Evolutionary conservation across 2,329 filamentous ascomycete species (phyloP).

Genomic region (Whalleya microplaca): DNA sequence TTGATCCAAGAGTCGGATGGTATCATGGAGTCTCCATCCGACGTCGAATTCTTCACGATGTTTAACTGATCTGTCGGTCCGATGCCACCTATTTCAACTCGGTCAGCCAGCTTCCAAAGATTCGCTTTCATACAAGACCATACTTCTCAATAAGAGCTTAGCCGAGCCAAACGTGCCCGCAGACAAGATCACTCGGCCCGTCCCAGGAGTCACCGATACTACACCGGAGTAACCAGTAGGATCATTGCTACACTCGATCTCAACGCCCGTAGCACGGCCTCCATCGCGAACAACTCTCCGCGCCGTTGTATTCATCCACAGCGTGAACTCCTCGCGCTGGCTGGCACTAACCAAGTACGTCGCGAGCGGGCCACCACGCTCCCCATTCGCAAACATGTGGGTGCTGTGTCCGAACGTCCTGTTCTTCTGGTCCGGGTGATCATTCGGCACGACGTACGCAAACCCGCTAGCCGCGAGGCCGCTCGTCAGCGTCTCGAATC

Average conservation of each 20-base stretch:
- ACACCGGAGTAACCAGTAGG: slow-evolving; percentile 58
- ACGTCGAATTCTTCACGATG: slow-evolving; percentile 49
- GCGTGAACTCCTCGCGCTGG: slow-evolving; percentile 63
- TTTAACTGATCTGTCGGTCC: slow-evolving; percentile 63
- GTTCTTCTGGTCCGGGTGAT: slow-evolving; percentile 65
- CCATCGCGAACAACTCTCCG: slow-evolving; percentile 65
- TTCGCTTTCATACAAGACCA: neutral
- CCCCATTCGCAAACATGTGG: slow-evolving; percentile 68
- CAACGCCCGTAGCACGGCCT: slow-evolving; percentile 64
- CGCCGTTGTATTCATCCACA: slow-evolving; percentile 68
- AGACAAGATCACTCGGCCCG: slow-evolving; percentile 68
- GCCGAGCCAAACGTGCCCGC: slow-evolving; percentile 69
- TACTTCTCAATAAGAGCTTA: slow-evolving; percentile 67
- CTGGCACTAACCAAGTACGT: slow-evolving; percentile 69
- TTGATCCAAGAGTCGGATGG: slow-evolving; percentile 55
- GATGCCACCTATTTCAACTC: slow-evolving; percentile 49
- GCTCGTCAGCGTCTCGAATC: slow-evolving; percentile 63
- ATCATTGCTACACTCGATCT: slow-evolving; percentile 58
- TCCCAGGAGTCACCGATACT: slow-evolving; percentile 59
- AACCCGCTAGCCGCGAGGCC: slow-evolving; percentile 65
- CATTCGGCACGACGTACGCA: slow-evolving; percentile 63
- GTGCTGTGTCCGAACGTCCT: slow-evolving; percentile 63
- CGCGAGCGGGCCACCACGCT: slow-evolving; percentile 69
- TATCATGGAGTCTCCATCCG: slow-evolving; percentile 54
- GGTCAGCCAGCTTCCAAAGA: slow-evolving; percentile 4